Base-by-base conservation (phyloP, 2,329 filamentous ascomycete genomes). In the Pseudogymnoascus sp. region DNA sequence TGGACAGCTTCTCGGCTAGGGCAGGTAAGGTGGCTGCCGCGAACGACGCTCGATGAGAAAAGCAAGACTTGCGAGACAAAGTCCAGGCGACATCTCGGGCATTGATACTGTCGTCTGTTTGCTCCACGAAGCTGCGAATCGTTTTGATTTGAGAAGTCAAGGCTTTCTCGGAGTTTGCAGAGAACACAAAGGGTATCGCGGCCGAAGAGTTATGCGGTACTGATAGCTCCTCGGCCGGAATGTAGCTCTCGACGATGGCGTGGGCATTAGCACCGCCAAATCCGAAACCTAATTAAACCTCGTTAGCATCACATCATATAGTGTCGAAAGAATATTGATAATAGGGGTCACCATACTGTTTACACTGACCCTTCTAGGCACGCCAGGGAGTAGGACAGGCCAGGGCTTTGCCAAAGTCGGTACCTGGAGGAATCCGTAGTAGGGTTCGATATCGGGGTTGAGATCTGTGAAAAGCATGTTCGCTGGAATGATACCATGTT, bases 251-350 rank as follows among this genome's bases (percentile, higher is more conserved):
- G 23, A 31, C 17, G 26, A 80, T 73, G 2, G 73, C 72, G 65
- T 80, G 78, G 2, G 76, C 77, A 65, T 80, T 80, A 15, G 78
- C 76, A 17, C 78, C 78, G 6, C 78, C 78, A 26, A 77, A 79
- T 0, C 78, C 78, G 53, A 80, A 68, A 17, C 19, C 40, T 44
- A 44, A 21, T 21, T 61, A 26, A 7, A 23, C 11, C 10, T 21
- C 10, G 40, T 44, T 44, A 44, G 40, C 19, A 21, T 44, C 17
- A 44, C 0, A 44, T 44, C 10, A 21, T 2, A 44, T 44, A 10
- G 40, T 3, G 4, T 13, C 19, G 10, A 13, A 7, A 44, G 19
- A 21, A 44, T 44, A 4, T 21, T 44, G 19, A 44, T 21, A 17
- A 13, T 4, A 44, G 17, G 17, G 40, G 19, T 13, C 19, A 44